Base-by-base conservation (phyloP, 805 yeast species). In the Lipomyces chichibuensis region DNA sequence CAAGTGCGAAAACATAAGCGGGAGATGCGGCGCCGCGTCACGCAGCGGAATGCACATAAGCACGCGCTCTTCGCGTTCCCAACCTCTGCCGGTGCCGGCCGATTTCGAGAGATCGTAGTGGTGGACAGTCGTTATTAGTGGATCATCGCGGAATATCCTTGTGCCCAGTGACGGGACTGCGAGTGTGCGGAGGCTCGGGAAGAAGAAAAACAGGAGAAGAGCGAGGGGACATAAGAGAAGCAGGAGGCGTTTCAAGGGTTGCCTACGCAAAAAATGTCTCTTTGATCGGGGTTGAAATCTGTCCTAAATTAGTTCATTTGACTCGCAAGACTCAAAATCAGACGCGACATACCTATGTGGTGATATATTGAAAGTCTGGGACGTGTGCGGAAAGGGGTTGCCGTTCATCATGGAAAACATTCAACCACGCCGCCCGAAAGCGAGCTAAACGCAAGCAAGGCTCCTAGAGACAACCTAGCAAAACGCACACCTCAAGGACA, bases 1-100 rank as follows among this genome's bases (percentile, higher is more conserved):
- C 88, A 93, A 84, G 77, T 92, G 96, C 49, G 87, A 84, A 75
- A 92, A 92, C 75, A 92, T 91, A 91, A 92, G 88, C 53, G 96
- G 94, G 76, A 92, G 82, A 81, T 92, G 97, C 32, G 89, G 86
- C 2, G 95, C 90, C 1, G 97, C 97, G 77, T 92, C 97, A 80
- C 98, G 86, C 72, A 92, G 82, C 6, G 98, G 98, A 13, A 93
- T 97, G 72, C 94, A 87, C 73, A 91, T 91, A 66, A 92, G 80
- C 32, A 92, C 88, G 62, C 97, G 83, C 76, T 93, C 97, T 17
- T 85, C 86, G 60, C 82, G 80, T 73, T 88, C 89, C 95, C 95
- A 89, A 7, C 97, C 97, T 62, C 87, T 84, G 6, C 83, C 83
- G 14, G 88, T 78, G 6, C 95, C 92, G 59, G 80, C 82, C 72